Evolutionary conservation across 1,139 yeast genomes (phyloP).

Genomic region (Schwanniomyces etchellsii): DNA sequence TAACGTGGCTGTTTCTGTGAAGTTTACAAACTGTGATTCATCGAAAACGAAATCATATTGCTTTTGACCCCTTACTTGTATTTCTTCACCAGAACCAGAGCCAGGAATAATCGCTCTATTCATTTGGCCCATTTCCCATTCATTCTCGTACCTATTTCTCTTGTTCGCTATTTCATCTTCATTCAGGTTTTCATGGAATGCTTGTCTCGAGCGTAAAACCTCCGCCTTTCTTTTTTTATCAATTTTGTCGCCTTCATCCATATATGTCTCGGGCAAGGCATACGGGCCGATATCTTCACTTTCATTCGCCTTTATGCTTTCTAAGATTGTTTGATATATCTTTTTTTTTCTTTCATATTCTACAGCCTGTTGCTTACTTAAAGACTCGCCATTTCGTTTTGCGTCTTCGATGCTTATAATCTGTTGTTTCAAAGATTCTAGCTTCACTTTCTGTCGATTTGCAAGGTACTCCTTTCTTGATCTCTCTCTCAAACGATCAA

Average conservation of each 20-base stretch:
- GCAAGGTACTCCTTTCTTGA: slow-evolving; percentile 27
- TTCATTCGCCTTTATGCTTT: slow-evolving; percentile 14
- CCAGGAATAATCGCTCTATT: slow-evolving; percentile 37
- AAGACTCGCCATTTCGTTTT: slow-evolving; percentile 8
- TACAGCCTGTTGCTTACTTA: slow-evolving; percentile 43
- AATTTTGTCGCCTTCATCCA: slow-evolving; percentile 45
- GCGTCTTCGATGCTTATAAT: slow-evolving; percentile 41
- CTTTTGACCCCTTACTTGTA: slow-evolving; percentile 39
- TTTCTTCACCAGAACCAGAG: slow-evolving; percentile 35
- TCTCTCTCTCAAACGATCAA: slow-evolving; percentile 6
- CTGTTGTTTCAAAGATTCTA: slow-evolving; percentile 26
- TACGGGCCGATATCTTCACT: slow-evolving; percentile 26
- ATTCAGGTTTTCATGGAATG: slow-evolving; percentile 9
- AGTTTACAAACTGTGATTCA: slow-evolving; percentile 66
- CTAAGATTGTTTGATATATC: slow-evolving; percentile 28
- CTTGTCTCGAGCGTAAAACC: slow-evolving; percentile 28
- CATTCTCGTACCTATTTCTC: slow-evolving; percentile 30
- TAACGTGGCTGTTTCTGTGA: slow-evolving; percentile 38
- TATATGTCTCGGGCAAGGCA: slow-evolving; percentile 52
- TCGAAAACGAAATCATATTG: slow-evolving; percentile 83
- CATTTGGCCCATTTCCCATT: slow-evolving; percentile 65
- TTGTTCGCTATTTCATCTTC: slow-evolving; percentile 13
- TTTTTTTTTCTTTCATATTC: slow-evolving; percentile 48
- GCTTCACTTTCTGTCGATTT: slow-evolving; percentile 20
- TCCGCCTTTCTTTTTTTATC: slow-evolving; percentile 47